These are phyloP conservation scores for Multifurca ochricompacta DNA, from an alignment of 768 basidiomycete genomes.

Conservation along the genomic window DNA sequence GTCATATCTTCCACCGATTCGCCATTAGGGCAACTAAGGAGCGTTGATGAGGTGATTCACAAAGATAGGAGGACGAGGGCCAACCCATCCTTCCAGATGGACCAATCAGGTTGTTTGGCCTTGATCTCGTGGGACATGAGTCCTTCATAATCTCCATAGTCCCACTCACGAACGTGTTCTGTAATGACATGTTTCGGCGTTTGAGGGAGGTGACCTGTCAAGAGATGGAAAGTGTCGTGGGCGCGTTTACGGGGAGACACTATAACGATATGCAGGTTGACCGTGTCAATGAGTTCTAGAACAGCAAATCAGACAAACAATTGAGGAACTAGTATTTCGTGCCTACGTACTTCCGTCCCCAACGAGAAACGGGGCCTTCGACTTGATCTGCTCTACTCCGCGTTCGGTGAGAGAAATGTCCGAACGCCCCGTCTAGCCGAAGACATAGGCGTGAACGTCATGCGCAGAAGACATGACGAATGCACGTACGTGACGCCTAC, in stretches of 20 bases:
- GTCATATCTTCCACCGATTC: conserved; percentile 80
- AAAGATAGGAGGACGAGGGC: conserved; percentile 14
- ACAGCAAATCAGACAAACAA: background rate
- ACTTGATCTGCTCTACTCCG: conserved; percentile 64
- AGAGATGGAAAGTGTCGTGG: conserved; percentile 74
- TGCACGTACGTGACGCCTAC: conserved; percentile 53
- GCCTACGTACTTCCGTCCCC: conserved; percentile 64
- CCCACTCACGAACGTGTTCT: conserved; percentile 76
- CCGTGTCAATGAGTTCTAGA: conserved; percentile 70
- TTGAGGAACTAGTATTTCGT: background rate
- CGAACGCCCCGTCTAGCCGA: conserved; percentile 65
- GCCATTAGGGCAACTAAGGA: conserved; percentile 71
- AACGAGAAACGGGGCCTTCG: conserved; percentile 57
- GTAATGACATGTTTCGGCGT: conserved; percentile 49
- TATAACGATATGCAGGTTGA: conserved; percentile 62
- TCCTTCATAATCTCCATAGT: conserved; percentile 89
- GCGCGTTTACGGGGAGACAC: conserved; percentile 88
- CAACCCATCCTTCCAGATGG: conserved; percentile 82
- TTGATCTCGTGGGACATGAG: conserved; percentile 73
- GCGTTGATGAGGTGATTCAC: background rate
- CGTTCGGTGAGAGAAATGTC: conserved; percentile 81
- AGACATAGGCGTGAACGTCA: conserved; percentile 7
- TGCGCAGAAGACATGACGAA: background rate
- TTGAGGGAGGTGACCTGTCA: conserved; percentile 48
- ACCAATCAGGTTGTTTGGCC: conserved; percentile 51